These are phyloP conservation scores for Boletus vermiculosoides DNA, from an alignment of 768 basidiomycete species.

Conservation along the genomic window DNA sequence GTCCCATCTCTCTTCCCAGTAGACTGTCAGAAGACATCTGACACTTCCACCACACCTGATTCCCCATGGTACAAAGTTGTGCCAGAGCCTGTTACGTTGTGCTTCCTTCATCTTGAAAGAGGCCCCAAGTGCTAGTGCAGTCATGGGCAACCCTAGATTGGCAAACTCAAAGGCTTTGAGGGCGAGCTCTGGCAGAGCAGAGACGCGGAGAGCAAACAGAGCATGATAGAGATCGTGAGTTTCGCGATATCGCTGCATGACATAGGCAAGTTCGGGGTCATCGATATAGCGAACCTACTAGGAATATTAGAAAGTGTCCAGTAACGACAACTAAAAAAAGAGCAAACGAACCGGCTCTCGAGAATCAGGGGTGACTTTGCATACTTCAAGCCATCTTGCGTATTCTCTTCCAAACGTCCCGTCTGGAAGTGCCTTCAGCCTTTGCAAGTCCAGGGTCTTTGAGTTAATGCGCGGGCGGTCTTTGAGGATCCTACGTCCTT, in stretches of 20 bases:
- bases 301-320: neutral
- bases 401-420: constrained; percentile 88
- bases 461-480: constrained; percentile 83
- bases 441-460: constrained; percentile 67
- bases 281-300: constrained; percentile 88
- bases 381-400: constrained; percentile 83
- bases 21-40: constrained; percentile 79
- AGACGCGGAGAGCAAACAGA: constrained; percentile 83
- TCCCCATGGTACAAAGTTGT: constrained; percentile 93
- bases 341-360: constrained; percentile 69
- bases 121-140: constrained; percentile 68
- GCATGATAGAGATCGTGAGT: constrained; percentile 98
- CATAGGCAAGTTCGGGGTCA: constrained; percentile 94
- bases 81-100: constrained; percentile 58
- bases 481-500: constrained; percentile 82
- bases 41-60: constrained; percentile 76
- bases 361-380: constrained; percentile 91
- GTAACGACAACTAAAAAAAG: neutral
- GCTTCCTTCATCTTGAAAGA: constrained; percentile 35
- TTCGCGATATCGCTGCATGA: constrained; percentile 97
- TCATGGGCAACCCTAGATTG: constrained; percentile 88
- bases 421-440: constrained; percentile 63
- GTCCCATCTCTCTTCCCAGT: constrained; percentile 96
- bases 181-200: constrained; percentile 87
- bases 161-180: constrained; percentile 94